These are phyloP conservation scores for Immersiporthe knoxdaviesiana DNA, from an alignment of 2,329 filamentous ascomycete species.

Conservation along the genomic window DNA sequence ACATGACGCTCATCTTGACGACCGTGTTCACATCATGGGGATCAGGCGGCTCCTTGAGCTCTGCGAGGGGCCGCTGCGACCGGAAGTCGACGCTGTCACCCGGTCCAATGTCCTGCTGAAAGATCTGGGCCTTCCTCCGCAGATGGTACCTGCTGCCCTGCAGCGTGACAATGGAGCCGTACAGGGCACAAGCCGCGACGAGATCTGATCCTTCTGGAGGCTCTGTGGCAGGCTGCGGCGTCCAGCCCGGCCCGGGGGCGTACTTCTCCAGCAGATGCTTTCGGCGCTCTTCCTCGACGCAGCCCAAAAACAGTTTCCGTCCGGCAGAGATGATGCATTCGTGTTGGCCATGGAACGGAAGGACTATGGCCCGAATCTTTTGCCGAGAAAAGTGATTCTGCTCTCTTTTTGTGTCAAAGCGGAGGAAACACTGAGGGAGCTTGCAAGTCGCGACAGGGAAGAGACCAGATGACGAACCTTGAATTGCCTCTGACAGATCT, in stretches of 20 bases:
- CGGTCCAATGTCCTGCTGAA: conserved; percentile 1
- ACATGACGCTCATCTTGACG: conserved; percentile 9
- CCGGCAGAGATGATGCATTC: conserved; percentile 21
- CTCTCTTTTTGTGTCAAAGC: background rate
- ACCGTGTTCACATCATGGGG: background rate
- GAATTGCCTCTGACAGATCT: conserved; percentile 10
- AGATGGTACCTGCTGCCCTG: background rate
- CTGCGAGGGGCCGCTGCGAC: background rate
- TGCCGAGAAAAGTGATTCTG: conserved; percentile 17
- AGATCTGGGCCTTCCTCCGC: conserved; percentile 4
- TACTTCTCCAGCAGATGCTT: background rate
- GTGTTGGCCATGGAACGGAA: conserved; percentile 1
- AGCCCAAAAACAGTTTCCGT: conserved; percentile 12
- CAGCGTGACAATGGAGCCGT: background rate
- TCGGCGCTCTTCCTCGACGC: conserved; percentile 7
- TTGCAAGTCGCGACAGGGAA: background rate
- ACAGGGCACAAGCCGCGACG: background rate
- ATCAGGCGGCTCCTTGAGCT: background rate
- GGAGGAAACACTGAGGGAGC: too few species aligned
- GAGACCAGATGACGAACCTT: background rate
- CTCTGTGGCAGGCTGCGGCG: background rate
- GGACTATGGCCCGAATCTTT: conserved; percentile 1
- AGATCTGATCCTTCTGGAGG: background rate
- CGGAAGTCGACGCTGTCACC: background rate
- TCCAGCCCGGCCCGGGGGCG: background rate